phyloP scores from a whole-genome alignment of 371 early-diverging fungal species.

The Gilbertella persicaria region DNA sequence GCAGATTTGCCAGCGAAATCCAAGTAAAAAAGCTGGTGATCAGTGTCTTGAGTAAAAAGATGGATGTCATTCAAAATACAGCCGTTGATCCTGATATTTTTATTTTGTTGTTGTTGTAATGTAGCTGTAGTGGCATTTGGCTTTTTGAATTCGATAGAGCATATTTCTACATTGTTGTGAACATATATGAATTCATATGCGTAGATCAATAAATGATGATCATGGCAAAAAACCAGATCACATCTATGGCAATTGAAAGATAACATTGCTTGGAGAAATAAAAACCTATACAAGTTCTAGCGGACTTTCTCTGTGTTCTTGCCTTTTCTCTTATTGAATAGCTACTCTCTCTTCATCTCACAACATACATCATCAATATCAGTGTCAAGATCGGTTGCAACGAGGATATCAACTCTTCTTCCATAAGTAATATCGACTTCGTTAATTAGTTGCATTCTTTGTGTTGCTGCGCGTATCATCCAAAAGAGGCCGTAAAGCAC shows the following conservation, averaged over 20 bases:
- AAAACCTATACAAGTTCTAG: too few species aligned
- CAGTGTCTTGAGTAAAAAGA: neutral
- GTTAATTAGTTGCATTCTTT: conserved; percentile 18
- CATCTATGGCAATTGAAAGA: too few species aligned
- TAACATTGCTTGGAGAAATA: too few species aligned
- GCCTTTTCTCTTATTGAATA: too few species aligned
- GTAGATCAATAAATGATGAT: too few species aligned
- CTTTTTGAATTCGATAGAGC: conserved; percentile 24
- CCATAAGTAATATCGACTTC: conserved; percentile 15
- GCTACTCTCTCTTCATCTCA: too few species aligned
- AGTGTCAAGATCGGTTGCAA: conserved; percentile 10
- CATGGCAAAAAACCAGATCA: too few species aligned
- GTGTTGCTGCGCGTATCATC: conserved; percentile 17
- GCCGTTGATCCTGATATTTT: conserved; percentile 15
- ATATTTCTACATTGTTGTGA: conserved; percentile 18
- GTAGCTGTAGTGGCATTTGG: conserved; percentile 4
- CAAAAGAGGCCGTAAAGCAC: conserved; percentile 17
- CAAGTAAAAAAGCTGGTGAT: conserved; percentile 6
- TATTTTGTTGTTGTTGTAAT: conserved; percentile 13
- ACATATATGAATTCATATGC: too few species aligned
- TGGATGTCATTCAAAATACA: conserved; percentile 17
- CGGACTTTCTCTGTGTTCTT: too few species aligned
- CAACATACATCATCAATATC: conserved; percentile 9
- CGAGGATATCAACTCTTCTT: conserved; percentile 20
- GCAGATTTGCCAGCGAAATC: conserved; percentile 14